Base-by-base conservation (phyloP, 2,329 filamentous ascomycete genomes). In the Cordyceps pruinosa region DNA sequence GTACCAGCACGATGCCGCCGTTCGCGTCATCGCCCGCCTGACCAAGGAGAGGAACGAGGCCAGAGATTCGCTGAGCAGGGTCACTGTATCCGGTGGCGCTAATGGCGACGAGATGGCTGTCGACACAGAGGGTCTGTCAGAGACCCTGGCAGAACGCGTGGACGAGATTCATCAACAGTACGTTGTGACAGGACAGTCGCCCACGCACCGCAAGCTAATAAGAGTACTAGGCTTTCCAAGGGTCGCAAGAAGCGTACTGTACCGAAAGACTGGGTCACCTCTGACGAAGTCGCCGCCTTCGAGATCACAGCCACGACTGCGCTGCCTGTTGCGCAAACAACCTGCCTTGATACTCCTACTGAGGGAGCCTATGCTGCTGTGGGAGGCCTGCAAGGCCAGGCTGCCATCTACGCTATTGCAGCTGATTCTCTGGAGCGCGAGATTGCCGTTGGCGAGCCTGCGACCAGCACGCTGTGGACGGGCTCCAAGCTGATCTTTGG, bases 1-100 rank as follows among this genome's bases (percentile, higher is more conserved):
- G 25, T 99, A 99, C 74, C 93, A 97, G 74, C 90, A 97, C 66
- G 94, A 99, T 78, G 93, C 94, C 2, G 94, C 94, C n/a, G 86
- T 96, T 50, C 83, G 94, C 61, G 94, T 99, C 49, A 96, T 99
- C 73, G 91, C 91, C 62, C 84, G 93, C 48, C 71, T 99, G 70
- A 88, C 89, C n/a, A 87, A 84, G 69, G 94, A 99, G 77, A 79
- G 94, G 61, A 92, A 99, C 66, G 92, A 97, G 72, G 92, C 94
- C 46, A 82, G 93, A 62, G 88, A 94, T 72, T 90, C 94, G 15
- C 76, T 99, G 52, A 90, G 90, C 35, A 90, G 89, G 69, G 82
- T 97, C 15, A 89, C 89, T 2, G 85, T 97, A 45, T 84, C 85
- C 26, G 74, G 74, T 57, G 72, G 71, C 3, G 74, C 73, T 12